phyloP scores from a whole-genome alignment of 805 yeast species.

The Lachancea sp. region DNA sequence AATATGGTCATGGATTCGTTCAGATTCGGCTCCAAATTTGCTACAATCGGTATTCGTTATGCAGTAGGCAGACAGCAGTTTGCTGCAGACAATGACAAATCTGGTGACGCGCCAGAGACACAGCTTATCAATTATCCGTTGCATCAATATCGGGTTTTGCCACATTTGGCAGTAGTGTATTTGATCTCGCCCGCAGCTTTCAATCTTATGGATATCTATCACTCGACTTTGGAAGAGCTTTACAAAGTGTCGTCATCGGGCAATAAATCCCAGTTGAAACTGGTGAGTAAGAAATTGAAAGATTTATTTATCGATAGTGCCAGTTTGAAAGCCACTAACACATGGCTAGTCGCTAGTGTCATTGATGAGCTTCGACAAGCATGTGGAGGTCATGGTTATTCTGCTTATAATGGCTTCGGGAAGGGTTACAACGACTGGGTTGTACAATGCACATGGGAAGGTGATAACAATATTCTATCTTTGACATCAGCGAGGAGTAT shows the following conservation, averaged over 20 bases:
- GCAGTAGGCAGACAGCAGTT: slow-evolving; percentile 89
- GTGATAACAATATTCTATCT: slow-evolving; percentile 84
- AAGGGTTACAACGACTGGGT: slow-evolving; percentile 88
- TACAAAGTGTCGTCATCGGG: slow-evolving; percentile 45
- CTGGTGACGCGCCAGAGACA: slow-evolving; percentile 40
- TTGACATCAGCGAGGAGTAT: slow-evolving; percentile 77
- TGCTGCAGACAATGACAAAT: slow-evolving; percentile 18
- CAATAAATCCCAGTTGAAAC: slow-evolving; percentile 44
- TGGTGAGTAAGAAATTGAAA: slow-evolving; percentile 47
- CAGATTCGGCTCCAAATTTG: slow-evolving; percentile 69
- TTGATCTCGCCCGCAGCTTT: slow-evolving; percentile 68
- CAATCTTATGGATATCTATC: slow-evolving; percentile 50
- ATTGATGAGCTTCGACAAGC: slow-evolving; percentile 90
- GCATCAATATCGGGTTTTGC: slow-evolving; percentile 83
- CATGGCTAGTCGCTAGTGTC: slow-evolving; percentile 75
- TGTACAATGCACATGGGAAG: slow-evolving; percentile 99
- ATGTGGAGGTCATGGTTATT: slow-evolving; percentile 95
- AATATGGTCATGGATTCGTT: slow-evolving; percentile 83
- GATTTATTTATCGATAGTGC: slow-evolving; percentile 79
- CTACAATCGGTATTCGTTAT: slow-evolving; percentile 81
- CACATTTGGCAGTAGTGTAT: slow-evolving; percentile 74
- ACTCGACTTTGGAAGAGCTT: slow-evolving; percentile 44
- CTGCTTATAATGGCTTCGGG: slow-evolving; percentile 87
- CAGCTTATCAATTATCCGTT: slow-evolving; percentile 81
- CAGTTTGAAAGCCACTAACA: slow-evolving; percentile 79